Evolutionary conservation across 2,329 filamentous ascomycete genomes (phyloP), one percentile per base, ranked within the genome.

Genomic region (Ophiostoma tasmaniense): DNA sequence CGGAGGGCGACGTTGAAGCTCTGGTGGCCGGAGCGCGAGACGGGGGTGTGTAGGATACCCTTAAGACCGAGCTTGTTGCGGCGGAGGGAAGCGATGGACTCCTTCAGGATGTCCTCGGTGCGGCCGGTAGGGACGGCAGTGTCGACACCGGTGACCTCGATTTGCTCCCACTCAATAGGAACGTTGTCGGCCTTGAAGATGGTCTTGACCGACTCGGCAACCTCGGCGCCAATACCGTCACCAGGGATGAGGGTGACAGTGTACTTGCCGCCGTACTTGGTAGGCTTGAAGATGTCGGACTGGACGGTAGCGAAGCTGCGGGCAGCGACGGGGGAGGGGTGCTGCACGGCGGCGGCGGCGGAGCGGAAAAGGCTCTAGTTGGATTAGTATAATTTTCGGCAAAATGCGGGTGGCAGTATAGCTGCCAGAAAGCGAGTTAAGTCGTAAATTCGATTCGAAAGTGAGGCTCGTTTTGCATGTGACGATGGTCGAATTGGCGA

Each of bases 151-250:
- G 92, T 93, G 64, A 97, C 94, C 79, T 97, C 93, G 76, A 99
- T 87, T 85, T 98, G 93, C 82, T 99, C 95, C 94, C 95, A 98
- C 82, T 97, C 93, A 76, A 99, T 89, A 77, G 95, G 95, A 68
- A 97, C 94, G 79, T 97, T 98, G 85, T 98, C 94, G 79, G 94
- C 93, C 88, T 97, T 98, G 90, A 98, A 98, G 81, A 99, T 90
- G 75, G 94, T 96, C 89, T 97, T 97, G 80, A 99, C 94, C 73
- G 92, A 95, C 83, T 98, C 93, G 76, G 94, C 93, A 72, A 98
- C 93, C 84, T 99, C 95, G 80, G 92, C 92, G 81, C 95, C 95
- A 79, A 99, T 97, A 85, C 95, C 95, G 77, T 99, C 95, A 87
- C 94, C 95, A 80, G 95, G 95, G 80, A 99, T 98, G 78, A 99